Percentiles rank a stretch among this genome's conserved stretches.
Conservation (phyloP, 202 grass and related monocot genomes). For the Schoenoplectus tabernaemontani region DNA sequence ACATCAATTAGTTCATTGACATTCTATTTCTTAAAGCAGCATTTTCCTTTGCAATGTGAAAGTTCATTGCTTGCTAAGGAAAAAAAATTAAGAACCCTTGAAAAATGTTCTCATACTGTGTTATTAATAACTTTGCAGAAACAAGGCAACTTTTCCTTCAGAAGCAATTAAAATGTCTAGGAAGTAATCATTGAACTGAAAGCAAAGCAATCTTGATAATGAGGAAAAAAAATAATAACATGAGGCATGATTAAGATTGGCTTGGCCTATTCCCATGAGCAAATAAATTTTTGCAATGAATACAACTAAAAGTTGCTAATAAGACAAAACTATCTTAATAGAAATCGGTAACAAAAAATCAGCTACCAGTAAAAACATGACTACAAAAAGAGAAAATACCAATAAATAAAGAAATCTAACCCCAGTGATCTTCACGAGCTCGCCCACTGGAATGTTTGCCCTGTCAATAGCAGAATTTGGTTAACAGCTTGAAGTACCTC, state of each 20-base stretch:
- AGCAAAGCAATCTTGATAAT: not conserved
- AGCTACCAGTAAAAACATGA: not conserved
- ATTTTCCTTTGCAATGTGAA: not conserved
- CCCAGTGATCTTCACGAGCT: conserved; percentile 89
- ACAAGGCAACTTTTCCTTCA: not conserved
- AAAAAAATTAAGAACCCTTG: not conserved
- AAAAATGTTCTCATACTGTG: conserved; percentile 1
- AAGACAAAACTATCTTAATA: too few relatives aligned
- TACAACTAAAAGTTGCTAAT: not conserved
- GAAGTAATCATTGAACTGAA: conserved; percentile 3
- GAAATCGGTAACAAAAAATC: not conserved
- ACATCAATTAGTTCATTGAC: conserved; percentile 1
- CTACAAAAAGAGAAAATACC: not conserved
- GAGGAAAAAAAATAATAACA: not conserved
- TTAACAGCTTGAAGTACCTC: conserved; percentile 49
- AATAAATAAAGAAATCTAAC: conserved; percentile 34
- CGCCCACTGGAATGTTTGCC: conserved; percentile 55
- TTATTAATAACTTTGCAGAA: not conserved
- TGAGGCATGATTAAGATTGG: not conserved
- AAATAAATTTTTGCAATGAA: not conserved
- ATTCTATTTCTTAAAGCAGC: not conserved
- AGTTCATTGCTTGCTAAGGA: conserved; percentile 11
- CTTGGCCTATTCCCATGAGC: not conserved
- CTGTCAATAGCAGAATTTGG: conserved; percentile 50
- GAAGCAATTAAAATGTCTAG: not conserved